Base-by-base conservation (phyloP, 1,284 basidiomycete species). In the Trichosporon asahii region DNA sequence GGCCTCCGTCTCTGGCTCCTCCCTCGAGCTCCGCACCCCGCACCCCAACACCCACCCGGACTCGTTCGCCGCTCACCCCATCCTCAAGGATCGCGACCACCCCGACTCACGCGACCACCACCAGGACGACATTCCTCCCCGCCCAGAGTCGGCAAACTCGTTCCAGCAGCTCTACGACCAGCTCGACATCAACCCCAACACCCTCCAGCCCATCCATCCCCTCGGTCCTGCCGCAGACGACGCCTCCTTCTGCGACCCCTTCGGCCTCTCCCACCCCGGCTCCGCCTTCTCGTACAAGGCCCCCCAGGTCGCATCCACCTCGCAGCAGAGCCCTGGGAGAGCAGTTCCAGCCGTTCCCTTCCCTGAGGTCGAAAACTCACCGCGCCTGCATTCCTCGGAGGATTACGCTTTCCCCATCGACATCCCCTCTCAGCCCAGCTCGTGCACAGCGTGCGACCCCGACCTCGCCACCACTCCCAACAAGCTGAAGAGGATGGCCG, bases 151-250 rank as follows among this genome's bases (percentile, higher is more conserved):
- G 27, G 29, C 57, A 53, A 8, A 61, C 40, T 70, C 74, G 57
- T 83, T 83, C 73, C 79, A 78, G 68, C 79, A 83, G 65, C 70
- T 83, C 29, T 83, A 82, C 69, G 75, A 78, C 66, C 79, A 82
- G 66, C 73, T 83, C 0, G 81, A 80, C 3, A 80, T 83, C 33
- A 66, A 27, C 40, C 6, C 68, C 6, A 25, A 60, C 25, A 25
- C 49, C 33, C 53, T 64, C 66, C 33, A 70, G 11, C 23, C 57
- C 44, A 33, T 49, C 57, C 31, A 66, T 15, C 61, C 57, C 21
- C 55, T 73, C 21, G 74, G 74, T 15, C 40, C 66, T 12, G 57
- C 55, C 5, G 33, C 44, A 25, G 66, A 63, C 57, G 66, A 60
- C 57, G 37, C 23, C 31, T 27, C 44, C 53, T 66, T 66, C 55